Conservation (phyloP, 805 yeast genomes). For the Starmera quercuum region DNA sequence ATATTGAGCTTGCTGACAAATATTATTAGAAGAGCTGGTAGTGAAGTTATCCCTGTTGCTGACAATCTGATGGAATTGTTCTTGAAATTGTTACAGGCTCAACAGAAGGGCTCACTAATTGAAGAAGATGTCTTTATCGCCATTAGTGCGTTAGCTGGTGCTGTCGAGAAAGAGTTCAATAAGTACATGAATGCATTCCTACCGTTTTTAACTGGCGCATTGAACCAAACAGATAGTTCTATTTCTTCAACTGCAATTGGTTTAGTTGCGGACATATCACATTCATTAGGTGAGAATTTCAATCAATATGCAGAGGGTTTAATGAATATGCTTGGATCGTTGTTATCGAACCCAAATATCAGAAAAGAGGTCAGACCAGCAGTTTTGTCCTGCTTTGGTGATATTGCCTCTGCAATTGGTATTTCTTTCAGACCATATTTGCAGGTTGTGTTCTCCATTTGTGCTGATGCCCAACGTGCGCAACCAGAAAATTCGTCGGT, state of each 20-base stretch:
- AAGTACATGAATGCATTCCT: constrained; percentile 75
- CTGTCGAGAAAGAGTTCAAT: constrained; percentile 63
- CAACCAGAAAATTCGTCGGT: constrained; percentile 59
- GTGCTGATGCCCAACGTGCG: constrained; percentile 55
- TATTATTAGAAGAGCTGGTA: constrained; percentile 55
- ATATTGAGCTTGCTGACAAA: constrained; percentile 18
- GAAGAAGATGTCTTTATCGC: constrained; percentile 95
- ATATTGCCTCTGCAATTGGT: constrained; percentile 86
- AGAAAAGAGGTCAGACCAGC: constrained; percentile 81
- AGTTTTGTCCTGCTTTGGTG: constrained; percentile 90
- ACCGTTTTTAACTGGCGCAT: constrained; percentile 74
- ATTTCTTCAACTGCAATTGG: constrained; percentile 90
- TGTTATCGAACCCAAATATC: constrained; percentile 57
- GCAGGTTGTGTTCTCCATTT: constrained; percentile 71
- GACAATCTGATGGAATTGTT: constrained; percentile 83
- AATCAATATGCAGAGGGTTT: constrained; percentile 71
- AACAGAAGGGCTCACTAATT: constrained; percentile 57
- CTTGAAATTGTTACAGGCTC: constrained; percentile 55
- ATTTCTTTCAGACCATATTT: constrained; percentile 67
- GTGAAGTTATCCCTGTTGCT: constrained; percentile 57
- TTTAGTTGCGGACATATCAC: constrained; percentile 87
- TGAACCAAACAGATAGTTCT: constrained; percentile 76
- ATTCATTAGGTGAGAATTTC: constrained; percentile 71
- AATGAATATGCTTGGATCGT: constrained; percentile 75
- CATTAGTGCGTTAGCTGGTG: constrained; percentile 80